phyloP scores from a whole-genome alignment of 345 rosid species.

The Mercurialis annua region DNA sequence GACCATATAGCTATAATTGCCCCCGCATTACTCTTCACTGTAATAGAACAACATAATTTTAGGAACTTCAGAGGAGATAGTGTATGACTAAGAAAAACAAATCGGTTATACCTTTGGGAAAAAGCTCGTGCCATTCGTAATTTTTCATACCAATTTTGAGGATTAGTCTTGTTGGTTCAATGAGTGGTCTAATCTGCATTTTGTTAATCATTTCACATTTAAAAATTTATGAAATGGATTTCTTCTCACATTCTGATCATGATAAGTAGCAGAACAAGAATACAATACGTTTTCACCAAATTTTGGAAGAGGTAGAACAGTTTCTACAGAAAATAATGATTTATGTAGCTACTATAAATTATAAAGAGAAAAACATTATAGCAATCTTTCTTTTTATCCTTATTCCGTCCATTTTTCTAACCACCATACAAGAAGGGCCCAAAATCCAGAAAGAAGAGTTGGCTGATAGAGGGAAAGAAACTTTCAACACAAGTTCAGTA shows the following conservation, averaged over 20 bases:
- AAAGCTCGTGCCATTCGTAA: conserved; percentile 86
- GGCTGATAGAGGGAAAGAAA: neutral
- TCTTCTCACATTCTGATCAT: neutral
- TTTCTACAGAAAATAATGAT: neutral
- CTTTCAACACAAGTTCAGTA: neutral
- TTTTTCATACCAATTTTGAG: conserved; percentile 62
- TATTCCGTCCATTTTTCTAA: neutral
- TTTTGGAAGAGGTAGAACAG: neutral
- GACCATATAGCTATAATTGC: conserved; percentile 94
- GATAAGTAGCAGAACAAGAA: too few species aligned
- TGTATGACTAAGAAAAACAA: neutral
- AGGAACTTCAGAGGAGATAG: conserved; percentile 14
- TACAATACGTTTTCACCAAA: too few species aligned
- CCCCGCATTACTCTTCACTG: conserved; percentile 86
- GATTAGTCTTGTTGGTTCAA: conserved; percentile 73
- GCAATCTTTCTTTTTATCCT: neutral
- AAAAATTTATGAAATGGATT: conserved; percentile 4
- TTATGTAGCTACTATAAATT: neutral
- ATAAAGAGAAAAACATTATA: neutral
- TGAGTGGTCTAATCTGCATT: conserved; percentile 84
- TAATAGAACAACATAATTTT: conserved; percentile 21
- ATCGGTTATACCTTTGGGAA: conserved; percentile 61
- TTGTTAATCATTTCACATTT: conserved; percentile 14
- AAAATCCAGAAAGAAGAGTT: conserved; percentile 4
- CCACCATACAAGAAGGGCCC: too few species aligned